Conservation (phyloP, 2,329 filamentous ascomycete genomes). For the Ceratocystis destructans region DNA sequence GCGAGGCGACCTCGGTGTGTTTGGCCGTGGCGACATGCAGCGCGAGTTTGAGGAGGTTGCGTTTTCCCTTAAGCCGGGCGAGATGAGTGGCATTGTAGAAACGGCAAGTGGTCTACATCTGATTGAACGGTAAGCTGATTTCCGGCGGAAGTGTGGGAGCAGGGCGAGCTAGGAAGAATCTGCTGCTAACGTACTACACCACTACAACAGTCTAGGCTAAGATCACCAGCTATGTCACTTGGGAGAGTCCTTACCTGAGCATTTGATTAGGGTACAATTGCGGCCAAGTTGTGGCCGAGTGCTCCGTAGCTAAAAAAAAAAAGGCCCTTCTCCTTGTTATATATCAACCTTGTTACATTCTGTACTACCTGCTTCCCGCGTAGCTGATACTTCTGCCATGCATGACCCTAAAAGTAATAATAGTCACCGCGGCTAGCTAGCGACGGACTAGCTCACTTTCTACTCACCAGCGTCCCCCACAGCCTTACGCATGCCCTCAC, state of each 20-base stretch:
- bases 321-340: not conserved
- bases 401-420: not conserved
- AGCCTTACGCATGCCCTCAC: not conserved
- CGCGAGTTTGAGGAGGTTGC: constrained; percentile 96
- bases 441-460: no score
- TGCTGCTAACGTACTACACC: not conserved
- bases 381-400: not conserved
- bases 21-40: constrained; percentile 92
- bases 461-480: not conserved
- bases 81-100: constrained; percentile 78
- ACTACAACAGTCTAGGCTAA: not conserved
- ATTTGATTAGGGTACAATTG: no score
- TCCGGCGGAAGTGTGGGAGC: no score
- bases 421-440: not conserved
- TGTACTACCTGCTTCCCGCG: not conserved
- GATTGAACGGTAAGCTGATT: constrained; percentile 63
- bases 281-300: not conserved
- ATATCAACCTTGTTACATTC: not conserved
- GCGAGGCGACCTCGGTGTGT: constrained; percentile 86
- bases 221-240: not conserved
- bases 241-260: no score
- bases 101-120: constrained; percentile 90
- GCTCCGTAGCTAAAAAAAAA: not conserved
- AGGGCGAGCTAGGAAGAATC: not conserved
- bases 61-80: constrained; percentile 73